phyloP scores from a whole-genome alignment of 768 basidiomycete genomes.

The Termitomyces sp. region DNA sequence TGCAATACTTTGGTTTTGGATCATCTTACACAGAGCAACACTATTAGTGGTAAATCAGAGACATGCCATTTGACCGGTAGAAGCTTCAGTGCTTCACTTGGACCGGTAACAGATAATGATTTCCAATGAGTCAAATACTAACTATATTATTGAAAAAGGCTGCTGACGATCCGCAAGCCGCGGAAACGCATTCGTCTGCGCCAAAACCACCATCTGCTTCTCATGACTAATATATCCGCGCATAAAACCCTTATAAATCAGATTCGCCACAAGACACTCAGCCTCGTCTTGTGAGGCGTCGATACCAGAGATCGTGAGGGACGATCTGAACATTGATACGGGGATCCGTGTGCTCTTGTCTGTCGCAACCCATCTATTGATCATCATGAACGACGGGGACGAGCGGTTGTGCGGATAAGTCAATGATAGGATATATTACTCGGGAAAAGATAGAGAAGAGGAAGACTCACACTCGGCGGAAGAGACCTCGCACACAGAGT shows the following conservation, averaged over 20 bases:
- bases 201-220: constrained; percentile 90
- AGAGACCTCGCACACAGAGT: constrained; percentile 78
- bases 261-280: constrained; percentile 91
- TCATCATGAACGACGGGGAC: neutral
- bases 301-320: constrained; percentile 66
- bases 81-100: neutral
- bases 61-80: too few species aligned
- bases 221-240: constrained; percentile 96
- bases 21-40: neutral
- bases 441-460: neutral
- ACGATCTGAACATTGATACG: constrained; percentile 76
- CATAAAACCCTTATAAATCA: constrained; percentile 92
- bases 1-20: neutral
- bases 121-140: neutral
- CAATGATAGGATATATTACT: constrained; percentile 3
- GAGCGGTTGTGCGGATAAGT: neutral
- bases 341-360: constrained; percentile 77
- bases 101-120: neutral
- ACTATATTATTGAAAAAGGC: constrained; percentile 42
- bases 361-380: constrained; percentile 71
- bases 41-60: too few species aligned
- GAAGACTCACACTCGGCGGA: constrained; percentile 65
- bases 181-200: constrained; percentile 79
- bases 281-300: constrained; percentile 77
- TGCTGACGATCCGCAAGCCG: constrained; percentile 58